Evolutionary conservation across 2,329 filamentous ascomycete genomes (phyloP), one percentile per base, ranked within the genome.

Genomic region (Aureobasidium subglaciale): DNA sequence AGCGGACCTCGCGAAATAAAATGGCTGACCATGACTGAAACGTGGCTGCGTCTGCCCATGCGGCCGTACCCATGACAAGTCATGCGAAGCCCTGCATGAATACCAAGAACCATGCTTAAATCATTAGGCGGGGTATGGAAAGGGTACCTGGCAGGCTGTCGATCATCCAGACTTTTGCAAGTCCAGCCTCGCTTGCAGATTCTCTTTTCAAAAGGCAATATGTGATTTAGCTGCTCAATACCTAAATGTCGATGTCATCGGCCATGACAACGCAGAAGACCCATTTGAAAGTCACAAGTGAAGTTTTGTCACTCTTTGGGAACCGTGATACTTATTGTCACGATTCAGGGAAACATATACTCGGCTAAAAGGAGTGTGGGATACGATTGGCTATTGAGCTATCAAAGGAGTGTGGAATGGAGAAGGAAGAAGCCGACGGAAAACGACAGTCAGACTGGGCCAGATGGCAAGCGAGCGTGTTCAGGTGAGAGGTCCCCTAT

Each of bases 21-120:
- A 32, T 10, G 29, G 11, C 11, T 5, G 4, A 27, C 16, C 20
- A 16, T 11, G 20, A 18, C 22, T 48, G 43, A 35, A 48, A 48
- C 43, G 43, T 35, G 43, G 43, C 43, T 48, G 43, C 43, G 16
- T 48, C 13, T 48, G 13, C 8, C 30, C 43, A 48, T 48, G 43
- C 43, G 43, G 43, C 43, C 43, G 43, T 48, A 48, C 8, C 15
- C 43, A 5, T n/a, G 15, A 20, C 41, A 35, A 48, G 43, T 48
- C 43, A 48, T 35, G 43, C 30, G 30, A 48, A 46, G 29, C 29
- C 29, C 7, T 34, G 43, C 43, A 46, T 46, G 18, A 18, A 46
- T 34, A 46, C 20, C 29, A 46, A 46, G 18, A 48, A 48, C 30
- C 20, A 48, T 48, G 43, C 30, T 48, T 48, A 48, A 24, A 25